phyloP scores from a whole-genome alignment of 108 stramenopile species.

The Discostella stelligeroides region DNA sequence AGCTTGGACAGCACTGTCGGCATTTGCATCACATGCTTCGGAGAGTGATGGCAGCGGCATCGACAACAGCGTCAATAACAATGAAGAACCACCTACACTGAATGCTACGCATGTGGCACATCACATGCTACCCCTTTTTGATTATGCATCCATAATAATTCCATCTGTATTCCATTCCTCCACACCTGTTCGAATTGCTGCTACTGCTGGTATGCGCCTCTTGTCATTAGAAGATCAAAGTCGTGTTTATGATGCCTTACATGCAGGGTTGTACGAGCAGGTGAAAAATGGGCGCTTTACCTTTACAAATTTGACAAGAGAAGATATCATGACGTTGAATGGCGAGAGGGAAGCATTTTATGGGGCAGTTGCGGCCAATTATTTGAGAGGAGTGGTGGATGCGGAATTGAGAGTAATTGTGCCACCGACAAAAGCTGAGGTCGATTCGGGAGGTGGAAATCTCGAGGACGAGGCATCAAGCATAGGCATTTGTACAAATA shows the following conservation, averaged over 20 bases:
- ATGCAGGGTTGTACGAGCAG: conserved; percentile 66
- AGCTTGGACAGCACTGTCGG: conserved; percentile 75
- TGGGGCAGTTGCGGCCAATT: conserved; percentile 88
- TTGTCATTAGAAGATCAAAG: conserved; percentile 61
- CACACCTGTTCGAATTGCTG: conserved; percentile 76
- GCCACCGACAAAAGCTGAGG: conserved; percentile 1
- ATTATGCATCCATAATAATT: conserved; percentile 77
- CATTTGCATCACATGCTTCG: conserved; percentile 54
- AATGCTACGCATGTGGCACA: conserved; percentile 63
- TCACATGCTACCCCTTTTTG: conserved; percentile 82
- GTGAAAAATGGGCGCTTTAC: conserved; percentile 42
- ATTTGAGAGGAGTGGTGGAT: conserved; percentile 79
- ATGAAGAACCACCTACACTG: conserved; percentile 13
- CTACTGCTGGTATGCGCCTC: conserved; percentile 89
- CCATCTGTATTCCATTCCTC: conserved; percentile 62
- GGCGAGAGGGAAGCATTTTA: conserved; percentile 85
- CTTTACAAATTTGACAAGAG: conserved; percentile 57
- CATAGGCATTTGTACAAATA: conserved; percentile 47
- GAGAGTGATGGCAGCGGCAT: conserved; percentile 27
- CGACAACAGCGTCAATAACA: conserved; percentile 27
- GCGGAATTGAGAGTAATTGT: conserved; percentile 60
- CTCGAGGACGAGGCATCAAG: not conserved
- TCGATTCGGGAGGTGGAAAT: conserved; percentile 7
- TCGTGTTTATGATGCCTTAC: conserved; percentile 76
- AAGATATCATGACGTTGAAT: conserved; percentile 74